phyloP scores from a whole-genome alignment of 768 basidiomycete genomes.

The Filobasidium wieringae region DNA sequence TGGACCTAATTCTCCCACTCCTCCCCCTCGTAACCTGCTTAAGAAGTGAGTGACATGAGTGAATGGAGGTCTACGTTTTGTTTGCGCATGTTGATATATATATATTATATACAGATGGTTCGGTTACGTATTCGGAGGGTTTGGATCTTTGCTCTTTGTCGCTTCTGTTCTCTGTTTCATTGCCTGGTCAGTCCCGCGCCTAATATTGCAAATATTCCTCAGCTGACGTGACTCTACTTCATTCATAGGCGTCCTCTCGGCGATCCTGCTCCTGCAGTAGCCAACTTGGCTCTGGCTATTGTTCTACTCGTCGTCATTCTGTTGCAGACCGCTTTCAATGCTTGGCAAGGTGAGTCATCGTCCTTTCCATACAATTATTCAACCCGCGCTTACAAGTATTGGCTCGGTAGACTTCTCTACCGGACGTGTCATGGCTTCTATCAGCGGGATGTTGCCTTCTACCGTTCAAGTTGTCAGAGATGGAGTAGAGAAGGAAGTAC shows the following conservation, averaged over 20 bases:
- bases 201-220: background rate
- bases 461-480: slow-evolving; percentile 35
- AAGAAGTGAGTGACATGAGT: slow-evolving; percentile 38
- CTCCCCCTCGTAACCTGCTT: slow-evolving; percentile 44
- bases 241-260: slow-evolving; percentile 50
- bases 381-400: no score
- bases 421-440: slow-evolving; percentile 51
- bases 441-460: slow-evolving; percentile 40
- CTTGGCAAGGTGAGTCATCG: slow-evolving; percentile 4
- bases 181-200: slow-evolving; percentile 37
- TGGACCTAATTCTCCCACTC: slow-evolving; percentile 48
- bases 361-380: no score
- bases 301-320: slow-evolving; percentile 45
- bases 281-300: slow-evolving; percentile 54
- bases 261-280: slow-evolving; percentile 45
- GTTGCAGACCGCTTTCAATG: slow-evolving; percentile 24
- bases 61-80: background rate
- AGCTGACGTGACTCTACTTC: slow-evolving; percentile 4
- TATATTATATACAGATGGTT: slow-evolving; percentile 31
- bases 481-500: slow-evolving; percentile 21
- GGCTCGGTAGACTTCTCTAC: slow-evolving; percentile 49
- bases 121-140: slow-evolving; percentile 51
- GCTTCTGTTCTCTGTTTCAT: slow-evolving; percentile 51
- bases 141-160: slow-evolving; percentile 50
- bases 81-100: no score